These are phyloP conservation scores for Glonium stellatum DNA, from an alignment of 495 filamentous ascomycete genomes.

Conservation along the genomic window DNA sequence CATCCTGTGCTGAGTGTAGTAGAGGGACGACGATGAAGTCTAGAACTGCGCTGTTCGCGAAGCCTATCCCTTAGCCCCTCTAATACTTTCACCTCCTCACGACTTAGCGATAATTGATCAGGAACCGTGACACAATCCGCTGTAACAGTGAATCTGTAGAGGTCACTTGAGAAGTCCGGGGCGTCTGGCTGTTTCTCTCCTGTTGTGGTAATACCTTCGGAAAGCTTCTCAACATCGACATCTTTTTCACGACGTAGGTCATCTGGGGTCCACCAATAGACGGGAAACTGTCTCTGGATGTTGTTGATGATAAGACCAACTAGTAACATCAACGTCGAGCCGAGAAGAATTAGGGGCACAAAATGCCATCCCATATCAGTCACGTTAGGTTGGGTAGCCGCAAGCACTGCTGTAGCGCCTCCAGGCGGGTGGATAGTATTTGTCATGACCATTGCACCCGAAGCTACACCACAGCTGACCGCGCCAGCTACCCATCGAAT, in stretches of 20 bases:
- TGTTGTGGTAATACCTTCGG: background rate
- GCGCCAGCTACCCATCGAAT: slow-evolving; percentile 63
- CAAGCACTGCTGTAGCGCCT: slow-evolving; percentile 77
- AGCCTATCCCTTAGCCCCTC: slow-evolving; percentile 38
- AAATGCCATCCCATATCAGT: slow-evolving; percentile 65
- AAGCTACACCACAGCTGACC: slow-evolving; percentile 61
- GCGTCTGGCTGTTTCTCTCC: background rate
- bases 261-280: slow-evolving; percentile 67
- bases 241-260: slow-evolving; percentile 26
- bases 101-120: slow-evolving; percentile 28
- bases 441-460: slow-evolving; percentile 66
- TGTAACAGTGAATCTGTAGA: background rate
- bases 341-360: slow-evolving; percentile 60
- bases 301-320: slow-evolving; percentile 70
- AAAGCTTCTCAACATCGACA: slow-evolving; percentile 23
- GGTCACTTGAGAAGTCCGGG: background rate
- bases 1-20: background rate
- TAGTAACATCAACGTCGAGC: slow-evolving; percentile 55
- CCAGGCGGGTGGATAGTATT: slow-evolving; percentile 81
- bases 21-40: background rate
- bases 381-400: slow-evolving; percentile 53
- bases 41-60: background rate
- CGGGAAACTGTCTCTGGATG: slow-evolving; percentile 64
- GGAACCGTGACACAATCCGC: background rate
- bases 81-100: slow-evolving; percentile 39